Evolutionary conservation across 2,329 filamentous ascomycete genomes (phyloP), one percentile per base, ranked within the genome.

Genomic region (Ilyonectria mors-panacis): DNA sequence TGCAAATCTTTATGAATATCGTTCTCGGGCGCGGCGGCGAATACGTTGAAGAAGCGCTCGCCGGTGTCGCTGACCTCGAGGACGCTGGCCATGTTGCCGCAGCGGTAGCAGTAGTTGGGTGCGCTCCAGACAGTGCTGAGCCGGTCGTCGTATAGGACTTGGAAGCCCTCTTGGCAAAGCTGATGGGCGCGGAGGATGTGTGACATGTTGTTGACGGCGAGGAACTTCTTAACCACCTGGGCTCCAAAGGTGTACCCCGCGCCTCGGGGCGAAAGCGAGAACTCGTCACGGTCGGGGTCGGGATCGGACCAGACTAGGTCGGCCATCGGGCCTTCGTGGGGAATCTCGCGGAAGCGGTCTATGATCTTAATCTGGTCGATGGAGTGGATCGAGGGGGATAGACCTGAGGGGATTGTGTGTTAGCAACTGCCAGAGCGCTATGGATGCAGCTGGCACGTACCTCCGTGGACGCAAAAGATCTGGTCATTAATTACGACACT

Each of bases 361-460:
- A 99, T 98, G 81, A 99, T 97, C 82, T 99, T 98, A 83, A 99
- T 98, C 83, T 99, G 96, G 81, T 99, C 96, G 79, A 99, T 98
- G 50, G 94, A 97, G 82, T 99, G 96, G 79, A 99, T 98, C 33
- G 93, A 95, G 1, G 93, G 93, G 1, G 93, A 95, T 21, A 96
- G 87, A 23, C 93, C 92, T 93, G 9, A 6, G 23, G 7, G 19
- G 9, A 42, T 62, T 4, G 65, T 45, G 65, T 45, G 47, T 70
- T 37, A 72, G 60, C 45, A 17, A 53, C 17, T 42, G 26, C 51
- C 12, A n/a, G 21, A 15, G 3, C 12, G 5, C 6, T 39, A 37
- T 47, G 15, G 26, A 33, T 81, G 13, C 19, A n/a, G 44, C 28
- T 23, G 9, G 37, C 48, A 53, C 78, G 81, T 81, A 85, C 92